Percentiles rank a stretch among this genome's conserved stretches.
Conservation (phyloP, 768 basidiomycete species). For the Podaxis sp. region DNA sequence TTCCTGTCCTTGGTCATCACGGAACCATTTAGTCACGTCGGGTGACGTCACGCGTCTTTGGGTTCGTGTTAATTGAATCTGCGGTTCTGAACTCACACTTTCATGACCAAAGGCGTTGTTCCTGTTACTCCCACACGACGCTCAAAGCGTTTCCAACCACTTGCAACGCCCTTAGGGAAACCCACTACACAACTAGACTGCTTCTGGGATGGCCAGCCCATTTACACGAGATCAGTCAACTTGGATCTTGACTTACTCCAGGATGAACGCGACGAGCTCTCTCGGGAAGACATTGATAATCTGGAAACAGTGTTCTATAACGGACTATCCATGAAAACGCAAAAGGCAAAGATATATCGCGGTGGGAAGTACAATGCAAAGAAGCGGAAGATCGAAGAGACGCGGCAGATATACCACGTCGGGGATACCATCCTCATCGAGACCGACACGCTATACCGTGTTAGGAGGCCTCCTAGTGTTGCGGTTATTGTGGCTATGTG, state of each 20-base stretch:
- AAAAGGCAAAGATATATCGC: constrained; percentile 25
- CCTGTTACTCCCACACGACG: constrained; percentile 31
- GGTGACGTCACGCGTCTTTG: constrained; percentile 6
- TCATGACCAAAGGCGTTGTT: constrained; percentile 14
- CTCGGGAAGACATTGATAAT: constrained; percentile 18
- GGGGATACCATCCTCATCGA: constrained; percentile 72
- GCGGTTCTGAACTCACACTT: not conserved
- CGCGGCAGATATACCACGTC: constrained; percentile 38
- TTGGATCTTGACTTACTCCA: constrained; percentile 23
- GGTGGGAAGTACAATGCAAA: constrained; percentile 25
- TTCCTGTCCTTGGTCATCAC: not conserved
- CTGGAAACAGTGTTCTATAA: constrained; percentile 37
- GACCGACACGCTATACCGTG: constrained; percentile 40
- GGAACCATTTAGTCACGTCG: not conserved
- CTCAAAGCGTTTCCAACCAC: constrained; percentile 30
- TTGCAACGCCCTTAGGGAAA: constrained; percentile 26
- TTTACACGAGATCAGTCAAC: constrained; percentile 26
- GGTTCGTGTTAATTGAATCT: not conserved
- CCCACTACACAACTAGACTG: constrained; percentile 19
- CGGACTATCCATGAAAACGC: constrained; percentile 31
- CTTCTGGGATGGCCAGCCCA: constrained; percentile 27
- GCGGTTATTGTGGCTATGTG: constrained; percentile 74
- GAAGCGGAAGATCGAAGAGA: constrained; percentile 2
- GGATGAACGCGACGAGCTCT: constrained; percentile 19
- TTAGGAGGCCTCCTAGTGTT: constrained; percentile 53